phyloP scores from a whole-genome alignment of 1,284 basidiomycete genomes.

The Megacollybia platyphylla region DNA sequence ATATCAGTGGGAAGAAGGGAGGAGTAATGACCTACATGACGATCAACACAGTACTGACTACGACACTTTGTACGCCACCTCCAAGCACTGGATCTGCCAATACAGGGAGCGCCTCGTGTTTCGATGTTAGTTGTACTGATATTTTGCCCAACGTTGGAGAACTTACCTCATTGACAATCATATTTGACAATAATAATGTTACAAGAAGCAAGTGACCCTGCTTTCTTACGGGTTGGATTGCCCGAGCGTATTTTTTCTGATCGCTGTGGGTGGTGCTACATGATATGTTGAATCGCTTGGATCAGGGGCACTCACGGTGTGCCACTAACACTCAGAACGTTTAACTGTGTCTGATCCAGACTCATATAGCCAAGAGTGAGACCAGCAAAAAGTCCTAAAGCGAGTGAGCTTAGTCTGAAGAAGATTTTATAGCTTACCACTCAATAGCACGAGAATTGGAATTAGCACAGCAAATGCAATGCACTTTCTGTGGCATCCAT shows the following conservation, averaged over 20 bases:
- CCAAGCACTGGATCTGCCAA: constrained; percentile 84
- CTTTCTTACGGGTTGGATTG: constrained; percentile 80
- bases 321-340: constrained; percentile 77
- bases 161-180: constrained; percentile 72
- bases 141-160: too few species aligned
- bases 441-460: constrained; percentile 46
- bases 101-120: constrained; percentile 58
- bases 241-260: constrained; percentile 71
- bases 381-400: constrained; percentile 50
- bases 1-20: background rate
- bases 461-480: constrained; percentile 42
- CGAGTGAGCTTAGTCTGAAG: constrained; percentile 8
- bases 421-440: constrained; percentile 32
- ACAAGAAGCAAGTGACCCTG: constrained; percentile 78
- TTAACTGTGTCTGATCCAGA: constrained; percentile 85
- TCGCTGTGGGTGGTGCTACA: constrained; percentile 25
- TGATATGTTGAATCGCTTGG: background rate
- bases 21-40: constrained; percentile 52
- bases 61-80: constrained; percentile 70
- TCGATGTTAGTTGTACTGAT: too few species aligned
- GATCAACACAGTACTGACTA: constrained; percentile 77
- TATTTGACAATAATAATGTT: constrained; percentile 73
- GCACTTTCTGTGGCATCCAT: constrained; percentile 17
- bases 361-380: constrained; percentile 87
- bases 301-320: constrained; percentile 42